A percentile compares a stretch with the other conserved stretches of the same genome.
Conservation (phyloP, 805 yeast species). For the Scheffersomyces coipomensis region DNA sequence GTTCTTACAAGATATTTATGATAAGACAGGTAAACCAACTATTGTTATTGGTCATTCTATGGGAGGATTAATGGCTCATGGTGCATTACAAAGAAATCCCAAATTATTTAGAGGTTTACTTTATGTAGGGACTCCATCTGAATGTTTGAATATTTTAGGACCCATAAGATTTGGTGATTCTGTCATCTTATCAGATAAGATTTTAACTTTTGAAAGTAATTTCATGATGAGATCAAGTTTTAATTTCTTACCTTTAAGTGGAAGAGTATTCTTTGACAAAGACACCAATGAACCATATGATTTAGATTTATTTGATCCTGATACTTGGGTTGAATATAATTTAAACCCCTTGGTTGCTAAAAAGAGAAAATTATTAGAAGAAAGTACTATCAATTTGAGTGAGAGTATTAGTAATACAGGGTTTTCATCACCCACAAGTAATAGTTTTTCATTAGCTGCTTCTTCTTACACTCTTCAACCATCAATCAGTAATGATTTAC, state of each 20-base stretch:
- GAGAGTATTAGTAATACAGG: background rate
- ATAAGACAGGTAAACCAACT: slow-evolving; percentile 54
- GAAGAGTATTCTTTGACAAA: slow-evolving; percentile 67
- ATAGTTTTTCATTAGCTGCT: too few species aligned
- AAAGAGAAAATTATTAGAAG: slow-evolving; percentile 26
- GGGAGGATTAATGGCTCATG: slow-evolving; percentile 90
- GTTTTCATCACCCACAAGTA: too few species aligned
- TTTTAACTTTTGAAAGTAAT: slow-evolving; percentile 76
- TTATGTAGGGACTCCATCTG: slow-evolving; percentile 81
- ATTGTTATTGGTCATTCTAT: slow-evolving; percentile 85
- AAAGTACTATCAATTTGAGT: slow-evolving; percentile 10
- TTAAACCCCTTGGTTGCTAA: slow-evolving; percentile 70
- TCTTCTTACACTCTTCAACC: too few species aligned
- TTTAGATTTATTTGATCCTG: slow-evolving; percentile 76
- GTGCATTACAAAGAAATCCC: slow-evolving; percentile 69
- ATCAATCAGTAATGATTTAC: background rate
- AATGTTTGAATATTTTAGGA: slow-evolving; percentile 83
- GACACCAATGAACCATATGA: slow-evolving; percentile 57
- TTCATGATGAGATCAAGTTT: slow-evolving; percentile 87
- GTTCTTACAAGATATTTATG: slow-evolving; percentile 46
- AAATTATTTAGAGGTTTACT: slow-evolving; percentile 68
- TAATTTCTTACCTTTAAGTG: slow-evolving; percentile 72
- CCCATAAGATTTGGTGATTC: slow-evolving; percentile 82
- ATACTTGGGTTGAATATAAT: slow-evolving; percentile 75
- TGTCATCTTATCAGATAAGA: slow-evolving; percentile 69